A percentile compares a stretch with the other conserved stretches of the same genome.
Conservation (phyloP, 2,329 filamentous ascomycete genomes). For the Parastagonospora avenae region DNA sequence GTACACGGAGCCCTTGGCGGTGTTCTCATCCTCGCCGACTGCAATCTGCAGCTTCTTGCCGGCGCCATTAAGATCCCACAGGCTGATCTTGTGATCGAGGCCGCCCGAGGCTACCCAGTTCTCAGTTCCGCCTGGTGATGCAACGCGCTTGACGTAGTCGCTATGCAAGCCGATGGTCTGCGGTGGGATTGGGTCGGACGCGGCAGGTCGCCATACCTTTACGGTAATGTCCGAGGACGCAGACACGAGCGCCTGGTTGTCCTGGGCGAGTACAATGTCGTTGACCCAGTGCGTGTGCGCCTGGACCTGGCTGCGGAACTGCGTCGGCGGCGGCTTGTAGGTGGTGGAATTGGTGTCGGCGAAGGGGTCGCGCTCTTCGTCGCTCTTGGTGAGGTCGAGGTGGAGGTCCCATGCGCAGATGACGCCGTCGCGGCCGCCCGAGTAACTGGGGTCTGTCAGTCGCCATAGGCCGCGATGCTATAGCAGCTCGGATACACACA, state of each 20-base stretch:
- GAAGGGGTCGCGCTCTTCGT: slow-evolving; percentile 50
- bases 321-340: slow-evolving; percentile 54
- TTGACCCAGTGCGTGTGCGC: slow-evolving; percentile 98
- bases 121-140: slow-evolving; percentile 71
- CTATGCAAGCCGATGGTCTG: slow-evolving; percentile 88
- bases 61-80: slow-evolving; percentile 90
- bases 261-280: slow-evolving; percentile 80
- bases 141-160: slow-evolving; percentile 95
- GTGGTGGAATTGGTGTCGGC: slow-evolving; percentile 40
- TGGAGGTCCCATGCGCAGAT: slow-evolving; percentile 95
- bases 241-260: slow-evolving; percentile 80
- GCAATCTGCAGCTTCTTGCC: slow-evolving; percentile 89
- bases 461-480: slow-evolving; percentile 1
- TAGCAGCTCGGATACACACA: slow-evolving; percentile 64
- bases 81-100: slow-evolving; percentile 85
- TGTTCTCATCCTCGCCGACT: slow-evolving; percentile 77
- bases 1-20: slow-evolving; percentile 93
- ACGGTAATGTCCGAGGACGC: slow-evolving; percentile 94
- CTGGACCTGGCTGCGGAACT: slow-evolving; percentile 68
- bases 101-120: slow-evolving; percentile 95
- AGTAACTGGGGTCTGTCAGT: slow-evolving; percentile 69
- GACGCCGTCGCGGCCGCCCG: slow-evolving; percentile 90
- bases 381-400: slow-evolving; percentile 60
- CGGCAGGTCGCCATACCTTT: slow-evolving; percentile 84
- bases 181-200: slow-evolving; percentile 67